Conservation (phyloP, 2,329 filamentous ascomycete species). For the Fusarium sp. region DNA sequence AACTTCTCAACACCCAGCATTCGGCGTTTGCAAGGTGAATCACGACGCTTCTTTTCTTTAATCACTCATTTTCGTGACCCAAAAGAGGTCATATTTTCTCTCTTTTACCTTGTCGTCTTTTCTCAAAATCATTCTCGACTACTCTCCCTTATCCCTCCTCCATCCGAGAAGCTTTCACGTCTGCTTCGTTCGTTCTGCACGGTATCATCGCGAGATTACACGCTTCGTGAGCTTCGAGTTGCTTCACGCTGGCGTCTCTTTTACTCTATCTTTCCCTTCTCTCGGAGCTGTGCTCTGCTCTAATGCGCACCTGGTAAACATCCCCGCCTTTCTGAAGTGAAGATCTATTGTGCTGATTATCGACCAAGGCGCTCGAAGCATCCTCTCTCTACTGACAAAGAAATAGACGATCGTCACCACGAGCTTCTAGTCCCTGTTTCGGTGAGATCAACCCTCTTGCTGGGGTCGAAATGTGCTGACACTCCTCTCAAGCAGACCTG, state of each 20-base stretch:
- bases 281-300: background rate
- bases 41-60: background rate
- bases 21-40: conserved; percentile 4
- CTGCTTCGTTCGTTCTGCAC: background rate
- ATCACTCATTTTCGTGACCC: background rate
- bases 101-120: background rate
- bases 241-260: background rate
- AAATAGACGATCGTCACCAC: background rate
- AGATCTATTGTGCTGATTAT: background rate
- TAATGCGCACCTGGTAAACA: background rate
- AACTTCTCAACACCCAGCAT: background rate
- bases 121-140: background rate
- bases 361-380: background rate
- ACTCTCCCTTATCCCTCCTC: background rate
- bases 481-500: background rate
- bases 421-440: background rate
- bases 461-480: background rate
- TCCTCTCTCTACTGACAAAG: background rate
- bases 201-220: background rate
- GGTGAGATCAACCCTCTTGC: background rate
- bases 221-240: background rate
- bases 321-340: background rate
- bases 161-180: background rate
- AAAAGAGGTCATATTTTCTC: background rate
- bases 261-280: background rate